Evolutionary conservation across 1,284 basidiomycete species (phyloP), one percentile per base, ranked within the genome.

Genomic region (Tetrapyrgos nigripes): DNA sequence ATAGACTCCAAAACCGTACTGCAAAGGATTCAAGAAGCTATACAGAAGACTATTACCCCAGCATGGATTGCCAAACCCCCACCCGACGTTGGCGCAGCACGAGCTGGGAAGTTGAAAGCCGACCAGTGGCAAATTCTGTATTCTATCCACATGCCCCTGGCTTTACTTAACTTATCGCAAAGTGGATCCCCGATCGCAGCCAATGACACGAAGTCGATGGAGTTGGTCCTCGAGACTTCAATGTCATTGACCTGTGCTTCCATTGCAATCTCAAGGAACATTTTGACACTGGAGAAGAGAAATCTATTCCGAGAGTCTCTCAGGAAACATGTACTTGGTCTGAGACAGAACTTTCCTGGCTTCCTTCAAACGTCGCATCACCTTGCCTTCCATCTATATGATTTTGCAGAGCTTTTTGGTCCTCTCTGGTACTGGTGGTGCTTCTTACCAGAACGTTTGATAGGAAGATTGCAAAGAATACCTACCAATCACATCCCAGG

Each of bases 341-440:
- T 54, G n/a, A 45, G 47, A 35, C 3, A 19, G 4, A 29, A 54
- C 19, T 54, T 54, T 26, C 43, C 53, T 8, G 44, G 53, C 2
- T 54, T 54, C 17, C 23, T 28, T 4, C 13, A 28, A n/a, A 40
- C 53, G 4, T 45, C 40, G 3, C 53, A 54, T 47, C 53, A 54
- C 28, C 43, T 54, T 47, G 53, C 9, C 4, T 54, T 54, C 21
- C 53, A 54, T 21, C 21, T 54, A 10, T 47, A 46, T 28, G 44
- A 54, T 19, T 26, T 21, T 21, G 47, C 47, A 27, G 44, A 47
- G 8, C 29, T 19, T 29, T 54, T 54, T 28, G 33, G 53, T 19
- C 6, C 17, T 4, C 17, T 54, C 6, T 28, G 43, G 1, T 8
- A 54, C 21, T 54, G 24, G 23, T 54, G 44, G 44, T 54, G 53